These are phyloP conservation scores for Arctium lappa DNA, from an alignment of 129 eudicot genomes.

Conservation along the genomic window DNA sequence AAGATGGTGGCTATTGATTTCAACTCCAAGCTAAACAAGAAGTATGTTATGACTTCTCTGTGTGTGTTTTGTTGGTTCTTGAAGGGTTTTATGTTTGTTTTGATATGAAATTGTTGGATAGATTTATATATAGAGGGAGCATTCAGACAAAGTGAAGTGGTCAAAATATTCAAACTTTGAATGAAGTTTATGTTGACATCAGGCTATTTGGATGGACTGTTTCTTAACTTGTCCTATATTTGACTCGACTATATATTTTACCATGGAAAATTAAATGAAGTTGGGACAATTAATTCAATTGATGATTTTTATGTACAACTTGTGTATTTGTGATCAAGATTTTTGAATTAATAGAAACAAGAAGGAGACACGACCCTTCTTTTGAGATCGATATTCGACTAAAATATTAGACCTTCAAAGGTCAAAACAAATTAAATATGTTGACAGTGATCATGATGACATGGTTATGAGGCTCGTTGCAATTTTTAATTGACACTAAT, in stretches of 20 bases:
- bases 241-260: slow-evolving; percentile 16
- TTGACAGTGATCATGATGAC: background rate
- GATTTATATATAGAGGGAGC: background rate
- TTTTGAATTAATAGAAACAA: background rate
- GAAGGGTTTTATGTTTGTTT: slow-evolving; percentile 1
- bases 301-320: background rate
- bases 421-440: background rate
- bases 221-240: slow-evolving; percentile 24
- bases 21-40: background rate
- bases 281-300: background rate
- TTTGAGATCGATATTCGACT: background rate
- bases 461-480: background rate
- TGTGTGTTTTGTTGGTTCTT: slow-evolving; percentile 1
- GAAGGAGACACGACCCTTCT: background rate
- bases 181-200: slow-evolving; percentile 21
- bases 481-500: no score
- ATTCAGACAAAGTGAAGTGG: background rate
- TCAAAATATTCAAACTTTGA: slow-evolving; percentile 34
- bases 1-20: background rate
- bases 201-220: slow-evolving; percentile 19
- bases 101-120: slow-evolving; percentile 8
- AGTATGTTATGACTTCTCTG: background rate
- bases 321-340: background rate
- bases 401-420: background rate
- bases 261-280: slow-evolving; percentile 3